These are phyloP conservation scores for Venturia carpophila DNA, from an alignment of 2,329 filamentous ascomycete species.

Conservation along the genomic window DNA sequence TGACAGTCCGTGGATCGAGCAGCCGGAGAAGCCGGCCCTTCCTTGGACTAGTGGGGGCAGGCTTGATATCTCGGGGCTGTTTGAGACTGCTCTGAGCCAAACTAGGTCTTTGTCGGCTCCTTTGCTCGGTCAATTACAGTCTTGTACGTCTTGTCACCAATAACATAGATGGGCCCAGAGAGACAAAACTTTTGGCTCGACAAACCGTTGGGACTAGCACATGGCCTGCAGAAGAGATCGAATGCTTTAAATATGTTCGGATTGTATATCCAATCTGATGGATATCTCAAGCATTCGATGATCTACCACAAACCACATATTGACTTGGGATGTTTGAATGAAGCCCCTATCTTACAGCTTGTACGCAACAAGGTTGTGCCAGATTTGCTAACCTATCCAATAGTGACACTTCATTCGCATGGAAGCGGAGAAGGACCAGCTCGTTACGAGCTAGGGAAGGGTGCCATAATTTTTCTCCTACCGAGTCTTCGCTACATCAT, in stretches of 20 bases:
- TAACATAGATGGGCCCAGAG: neutral
- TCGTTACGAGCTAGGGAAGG: slow-evolving; percentile 3
- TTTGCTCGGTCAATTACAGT: neutral
- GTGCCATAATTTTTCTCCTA: slow-evolving; percentile 7
- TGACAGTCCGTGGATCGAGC: neutral
- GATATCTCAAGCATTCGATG: neutral
- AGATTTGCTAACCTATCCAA: neutral
- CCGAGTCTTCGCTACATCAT: slow-evolving; percentile 9
- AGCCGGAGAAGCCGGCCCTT: neutral
- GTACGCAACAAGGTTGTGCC: neutral
- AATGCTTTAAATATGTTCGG: neutral
- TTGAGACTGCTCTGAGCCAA: neutral
- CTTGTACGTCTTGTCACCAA: neutral
- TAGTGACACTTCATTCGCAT: slow-evolving; percentile 13
- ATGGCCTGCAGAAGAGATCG: neutral
- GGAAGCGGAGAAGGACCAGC: neutral
- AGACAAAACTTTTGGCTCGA: too few relatives aligned
- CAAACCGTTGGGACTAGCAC: neutral
- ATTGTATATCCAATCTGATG: neutral
- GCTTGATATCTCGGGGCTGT: neutral
- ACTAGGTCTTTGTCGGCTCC: neutral
- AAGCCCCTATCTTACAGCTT: neutral
- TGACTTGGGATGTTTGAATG: neutral
- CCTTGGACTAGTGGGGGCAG: slow-evolving; percentile 2
- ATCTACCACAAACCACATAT: neutral